Conservation (phyloP, 225 moss, liverwort and hornwort genomes). For the Pseudoscleropodium purum region DNA sequence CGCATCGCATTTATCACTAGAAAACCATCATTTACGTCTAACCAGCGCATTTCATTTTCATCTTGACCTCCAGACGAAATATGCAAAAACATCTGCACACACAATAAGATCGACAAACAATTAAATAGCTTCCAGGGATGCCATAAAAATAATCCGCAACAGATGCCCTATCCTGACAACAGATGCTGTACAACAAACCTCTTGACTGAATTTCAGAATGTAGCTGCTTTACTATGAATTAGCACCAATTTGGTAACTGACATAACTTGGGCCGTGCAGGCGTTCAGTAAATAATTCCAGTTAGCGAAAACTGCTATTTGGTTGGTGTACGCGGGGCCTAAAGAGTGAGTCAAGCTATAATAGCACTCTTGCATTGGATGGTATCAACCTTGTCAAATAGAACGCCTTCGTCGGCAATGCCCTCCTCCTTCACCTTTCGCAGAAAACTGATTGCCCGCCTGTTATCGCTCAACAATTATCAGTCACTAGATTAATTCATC, state of each 20-base stretch:
- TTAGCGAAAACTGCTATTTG: background rate
- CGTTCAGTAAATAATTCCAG: background rate
- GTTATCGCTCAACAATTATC: background rate
- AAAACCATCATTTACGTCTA: constrained; percentile 52
- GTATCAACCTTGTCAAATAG: constrained; percentile 61
- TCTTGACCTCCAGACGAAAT: constrained; percentile 50
- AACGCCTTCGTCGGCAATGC: constrained; percentile 50
- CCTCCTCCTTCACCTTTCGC: constrained; percentile 45
- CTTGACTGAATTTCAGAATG: background rate
- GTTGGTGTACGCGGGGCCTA: background rate
- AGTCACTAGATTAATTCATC: background rate
- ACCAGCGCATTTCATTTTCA: constrained; percentile 39
- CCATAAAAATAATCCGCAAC: background rate
- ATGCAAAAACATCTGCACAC: constrained; percentile 59
- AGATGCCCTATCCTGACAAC: background rate
- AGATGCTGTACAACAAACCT: background rate
- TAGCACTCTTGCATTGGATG: background rate
- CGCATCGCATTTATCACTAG: constrained; percentile 47
- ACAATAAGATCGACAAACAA: background rate
- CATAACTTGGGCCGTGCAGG: background rate
- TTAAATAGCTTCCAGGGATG: background rate
- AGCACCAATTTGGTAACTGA: background rate
- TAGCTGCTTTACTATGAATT: background rate
- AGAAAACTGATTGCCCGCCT: constrained; percentile 57
- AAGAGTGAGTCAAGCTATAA: background rate